A percentile compares a stretch with the other conserved stretches of the same genome.
Conservation (phyloP, 768 basidiomycete genomes). For the Tricholoma saponaceum region DNA sequence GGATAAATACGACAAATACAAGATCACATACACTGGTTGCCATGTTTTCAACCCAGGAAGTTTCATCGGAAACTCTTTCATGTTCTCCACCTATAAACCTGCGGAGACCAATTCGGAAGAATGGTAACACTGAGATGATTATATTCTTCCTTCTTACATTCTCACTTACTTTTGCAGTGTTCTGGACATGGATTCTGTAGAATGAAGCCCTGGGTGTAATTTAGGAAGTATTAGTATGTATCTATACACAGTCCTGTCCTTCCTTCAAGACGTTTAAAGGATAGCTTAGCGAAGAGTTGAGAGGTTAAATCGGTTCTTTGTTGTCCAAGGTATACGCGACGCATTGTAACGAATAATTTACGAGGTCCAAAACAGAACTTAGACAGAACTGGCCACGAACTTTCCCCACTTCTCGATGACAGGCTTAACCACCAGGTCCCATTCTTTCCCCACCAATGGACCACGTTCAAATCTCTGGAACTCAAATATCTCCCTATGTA, state of each 20-base stretch:
- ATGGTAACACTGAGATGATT: conserved; percentile 43
- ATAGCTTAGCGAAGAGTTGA: background rate
- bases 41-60: conserved; percentile 98
- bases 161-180: conserved; percentile 21
- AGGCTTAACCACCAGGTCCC: conserved; percentile 69
- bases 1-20: conserved; percentile 94
- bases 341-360: background rate
- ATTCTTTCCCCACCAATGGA: conserved; percentile 59
- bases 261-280: background rate
- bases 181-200: conserved; percentile 36
- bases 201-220: conserved; percentile 15
- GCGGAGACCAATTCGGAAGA: conserved; percentile 82
- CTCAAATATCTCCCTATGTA: conserved; percentile 79
- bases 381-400: conserved; percentile 38
- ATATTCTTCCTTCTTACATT: background rate
- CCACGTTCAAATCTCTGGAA: conserved; percentile 56
- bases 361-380: background rate
- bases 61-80: conserved; percentile 77
- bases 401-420: conserved; percentile 76
- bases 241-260: background rate
- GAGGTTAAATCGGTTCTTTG: background rate
- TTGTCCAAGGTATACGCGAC: background rate
- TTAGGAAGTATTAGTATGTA: background rate
- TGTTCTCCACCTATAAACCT: conserved; percentile 90
- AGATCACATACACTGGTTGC: conserved; percentile 95